phyloP scores from a whole-genome alignment of 1,284 basidiomycete genomes.

The Irpex rosettiformis region DNA sequence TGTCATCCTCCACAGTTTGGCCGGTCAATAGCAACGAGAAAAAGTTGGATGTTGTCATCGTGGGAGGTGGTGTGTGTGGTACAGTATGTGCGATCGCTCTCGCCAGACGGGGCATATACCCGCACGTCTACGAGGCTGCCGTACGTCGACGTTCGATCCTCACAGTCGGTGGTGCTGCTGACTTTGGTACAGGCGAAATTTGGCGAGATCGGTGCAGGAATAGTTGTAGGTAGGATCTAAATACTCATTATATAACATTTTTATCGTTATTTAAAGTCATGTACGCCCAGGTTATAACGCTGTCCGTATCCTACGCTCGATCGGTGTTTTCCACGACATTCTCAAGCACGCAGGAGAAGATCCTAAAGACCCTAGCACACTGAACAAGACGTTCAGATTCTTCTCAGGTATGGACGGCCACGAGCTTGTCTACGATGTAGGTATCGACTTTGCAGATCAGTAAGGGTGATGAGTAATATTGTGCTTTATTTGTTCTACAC shows the following conservation, averaged over 20 bases:
- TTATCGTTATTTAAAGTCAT: not conserved
- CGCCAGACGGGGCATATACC: conserved; percentile 12
- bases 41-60: conserved; percentile 14
- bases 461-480: too few relatives aligned
- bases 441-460: conserved; percentile 5
- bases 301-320: conserved; percentile 36
- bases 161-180: not conserved
- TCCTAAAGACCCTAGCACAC: conserved; percentile 1
- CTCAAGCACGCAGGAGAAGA: conserved; percentile 33
- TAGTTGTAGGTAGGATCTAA: conserved; percentile 41
- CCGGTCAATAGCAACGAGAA: not conserved
- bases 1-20: not conserved
- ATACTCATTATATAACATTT: not conserved
- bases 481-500: not conserved
- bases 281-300: conserved; percentile 47
- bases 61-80: conserved; percentile 21
- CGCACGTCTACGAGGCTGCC: conserved; percentile 21
- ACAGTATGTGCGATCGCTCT: conserved; percentile 18
- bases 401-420: conserved; percentile 41
- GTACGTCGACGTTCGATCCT: conserved; percentile 7
- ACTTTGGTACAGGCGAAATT: conserved; percentile 32
- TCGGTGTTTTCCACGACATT: conserved; percentile 40
- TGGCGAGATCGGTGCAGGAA: conserved; percentile 48
- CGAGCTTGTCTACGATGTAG: conserved; percentile 42
- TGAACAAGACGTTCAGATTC: conserved; percentile 25